These are phyloP conservation scores for Pestalotiopsis sp. DNA, from an alignment of 2,329 filamentous ascomycete species.

Conservation along the genomic window DNA sequence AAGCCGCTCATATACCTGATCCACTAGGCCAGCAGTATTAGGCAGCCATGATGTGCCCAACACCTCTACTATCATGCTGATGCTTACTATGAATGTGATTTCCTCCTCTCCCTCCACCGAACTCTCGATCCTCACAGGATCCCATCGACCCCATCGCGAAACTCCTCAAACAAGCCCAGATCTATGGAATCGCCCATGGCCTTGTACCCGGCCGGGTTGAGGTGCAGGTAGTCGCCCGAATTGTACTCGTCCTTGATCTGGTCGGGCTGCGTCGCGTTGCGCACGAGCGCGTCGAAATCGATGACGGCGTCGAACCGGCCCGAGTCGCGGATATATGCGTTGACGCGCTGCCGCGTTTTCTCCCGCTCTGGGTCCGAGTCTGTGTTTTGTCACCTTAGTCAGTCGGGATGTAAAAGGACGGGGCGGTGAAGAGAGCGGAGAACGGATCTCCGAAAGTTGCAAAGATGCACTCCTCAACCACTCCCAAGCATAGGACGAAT, in stretches of 20 bases:
- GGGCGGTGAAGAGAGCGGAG: not conserved
- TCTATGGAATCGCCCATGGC: slow-evolving; percentile 58
- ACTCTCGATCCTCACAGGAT: slow-evolving; percentile 7
- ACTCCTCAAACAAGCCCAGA: slow-evolving; percentile 48
- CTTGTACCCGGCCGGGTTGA: slow-evolving; percentile 56
- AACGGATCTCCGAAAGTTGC: not conserved
- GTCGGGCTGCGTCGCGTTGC: slow-evolving; percentile 43
- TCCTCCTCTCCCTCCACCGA: not conserved
- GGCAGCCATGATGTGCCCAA: slow-evolving; percentile 1
- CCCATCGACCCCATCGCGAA: slow-evolving; percentile 27
- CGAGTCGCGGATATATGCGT: slow-evolving; percentile 58
- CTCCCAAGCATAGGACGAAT: not conserved
- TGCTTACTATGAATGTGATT: too few species aligned
- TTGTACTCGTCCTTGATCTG: slow-evolving; percentile 48
- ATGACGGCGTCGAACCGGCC: slow-evolving; percentile 62
- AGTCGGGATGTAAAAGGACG: too few species aligned
- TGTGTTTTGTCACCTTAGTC: slow-evolving; percentile 10
- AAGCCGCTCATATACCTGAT: not conserved
- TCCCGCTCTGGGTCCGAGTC: slow-evolving; percentile 57
- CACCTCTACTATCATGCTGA: not conserved
- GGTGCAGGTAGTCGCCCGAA: slow-evolving; percentile 63
- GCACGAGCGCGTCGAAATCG: slow-evolving; percentile 61
- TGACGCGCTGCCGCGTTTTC: slow-evolving; percentile 54
- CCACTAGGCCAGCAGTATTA: not conserved
- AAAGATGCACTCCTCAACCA: not conserved